Conservation (phyloP, 1,139 yeast genomes). For the Blastobotrys capitulatus region DNA sequence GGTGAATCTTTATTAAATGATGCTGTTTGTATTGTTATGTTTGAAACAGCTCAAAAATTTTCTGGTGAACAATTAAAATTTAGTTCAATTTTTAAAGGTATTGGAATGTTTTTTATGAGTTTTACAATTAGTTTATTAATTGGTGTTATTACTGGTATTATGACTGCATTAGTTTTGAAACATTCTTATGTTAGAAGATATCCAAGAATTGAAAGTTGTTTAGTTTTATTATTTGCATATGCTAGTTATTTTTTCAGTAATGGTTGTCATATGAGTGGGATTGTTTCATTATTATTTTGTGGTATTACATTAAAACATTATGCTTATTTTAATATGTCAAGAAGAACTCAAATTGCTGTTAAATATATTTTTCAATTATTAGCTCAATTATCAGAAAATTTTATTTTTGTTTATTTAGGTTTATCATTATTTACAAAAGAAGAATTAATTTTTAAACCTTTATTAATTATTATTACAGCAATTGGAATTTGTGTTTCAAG, state of each 20-base stretch:
- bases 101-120: slow-evolving; percentile 88
- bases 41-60: slow-evolving; percentile 96
- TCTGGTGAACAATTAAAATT: slow-evolving; percentile 79
- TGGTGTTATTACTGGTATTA: slow-evolving; percentile 80
- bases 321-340: slow-evolving; percentile 95
- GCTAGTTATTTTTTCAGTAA: slow-evolving; percentile 96
- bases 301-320: slow-evolving; percentile 96
- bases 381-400: slow-evolving; percentile 94
- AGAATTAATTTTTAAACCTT: slow-evolving; percentile 88
- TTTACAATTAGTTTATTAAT: slow-evolving; percentile 90
- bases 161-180: slow-evolving; percentile 83
- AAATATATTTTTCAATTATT: slow-evolving; percentile 89
- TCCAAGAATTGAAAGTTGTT: slow-evolving; percentile 94
- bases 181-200: slow-evolving; percentile 90
- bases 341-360: slow-evolving; percentile 94
- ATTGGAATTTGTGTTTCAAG: slow-evolving; percentile 90
- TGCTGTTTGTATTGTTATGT: slow-evolving; percentile 98
- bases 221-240: slow-evolving; percentile 85
- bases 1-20: slow-evolving; percentile 95
- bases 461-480: slow-evolving; percentile 84
- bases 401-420: slow-evolving; percentile 92
- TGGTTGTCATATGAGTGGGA: slow-evolving; percentile 99
- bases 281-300: slow-evolving; percentile 88
- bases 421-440: slow-evolving; percentile 93
- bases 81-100: slow-evolving; percentile 83